phyloP scores from a whole-genome alignment of 1,139 yeast genomes.

The Yarrowia galli region DNA sequence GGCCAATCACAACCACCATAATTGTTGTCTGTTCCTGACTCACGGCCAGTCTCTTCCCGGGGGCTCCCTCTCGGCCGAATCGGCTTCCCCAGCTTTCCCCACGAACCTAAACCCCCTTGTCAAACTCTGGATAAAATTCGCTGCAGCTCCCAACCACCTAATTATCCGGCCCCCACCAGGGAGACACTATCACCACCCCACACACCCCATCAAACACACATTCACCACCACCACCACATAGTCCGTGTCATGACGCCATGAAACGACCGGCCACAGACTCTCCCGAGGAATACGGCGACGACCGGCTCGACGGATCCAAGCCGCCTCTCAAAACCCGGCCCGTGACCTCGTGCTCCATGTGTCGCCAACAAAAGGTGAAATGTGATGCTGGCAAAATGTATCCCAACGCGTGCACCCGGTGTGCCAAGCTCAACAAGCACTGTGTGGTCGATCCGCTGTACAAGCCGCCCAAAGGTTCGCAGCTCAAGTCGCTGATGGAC shows the following conservation, averaged over 20 bases:
- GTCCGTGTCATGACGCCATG: constrained; percentile 12
- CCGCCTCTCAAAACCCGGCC: constrained; percentile 58
- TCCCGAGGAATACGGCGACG: constrained; percentile 43
- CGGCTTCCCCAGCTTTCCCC: constrained; percentile 32
- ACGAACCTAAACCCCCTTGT: not conserved
- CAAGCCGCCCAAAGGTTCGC: constrained; percentile 90
- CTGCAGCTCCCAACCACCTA: not conserved
- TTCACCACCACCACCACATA: no score
- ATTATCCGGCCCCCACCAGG: not conserved
- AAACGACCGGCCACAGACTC: constrained; percentile 41
- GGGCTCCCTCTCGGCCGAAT: not conserved
- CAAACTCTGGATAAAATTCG: constrained; percentile 7
- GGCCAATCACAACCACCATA: not conserved
- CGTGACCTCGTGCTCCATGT: constrained; percentile 90
- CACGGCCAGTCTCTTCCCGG: not conserved
- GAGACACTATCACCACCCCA: no score
- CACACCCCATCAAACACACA: no score
- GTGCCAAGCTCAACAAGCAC: constrained; percentile 76
- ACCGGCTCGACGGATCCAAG: not conserved
- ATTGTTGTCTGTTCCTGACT: not conserved
- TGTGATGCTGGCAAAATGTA: constrained; percentile 88
- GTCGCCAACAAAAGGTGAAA: constrained; percentile 92
- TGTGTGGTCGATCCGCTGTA: constrained; percentile 94
- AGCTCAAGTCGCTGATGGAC: constrained; percentile 79
- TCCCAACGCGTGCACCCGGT: constrained; percentile 83